Evolutionary conservation across 2,329 filamentous ascomycete species (phyloP), one percentile per base, ranked within the genome.

Genomic region (Cordyceps militaris): DNA sequence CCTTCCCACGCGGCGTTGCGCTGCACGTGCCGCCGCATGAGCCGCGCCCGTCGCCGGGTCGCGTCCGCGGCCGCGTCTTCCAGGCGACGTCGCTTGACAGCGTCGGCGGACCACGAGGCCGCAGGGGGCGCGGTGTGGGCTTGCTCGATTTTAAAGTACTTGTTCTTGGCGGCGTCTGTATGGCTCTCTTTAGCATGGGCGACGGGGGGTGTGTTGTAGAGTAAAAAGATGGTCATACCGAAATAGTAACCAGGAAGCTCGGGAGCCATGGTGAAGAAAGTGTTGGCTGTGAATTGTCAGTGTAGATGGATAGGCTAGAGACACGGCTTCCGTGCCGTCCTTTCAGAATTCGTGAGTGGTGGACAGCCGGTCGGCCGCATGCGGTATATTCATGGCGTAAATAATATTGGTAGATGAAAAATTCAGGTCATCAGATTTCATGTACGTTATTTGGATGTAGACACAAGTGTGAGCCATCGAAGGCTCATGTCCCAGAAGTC

Each of bases 61-160:
- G 63, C 66, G 44, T 64, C 56, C 1, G 65, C 65, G 5, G 68
- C 67, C 23, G 69, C 69, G 36, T 79, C 73, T 32, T 79, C 73
- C 3, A 73, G 61, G 60, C 77, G 77, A 54, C 81, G 81, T 62
- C 75, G 76, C 69, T 82, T 85, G 57, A 87, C 80, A 7, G 77
- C 76, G 47, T 81, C 74, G n/a, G 75, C 71, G 9, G 84, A 83
- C 73, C 84, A 87, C 16, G 76, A 70, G 0, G 79, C 74, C 8
- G 68, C 70, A 1, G 72, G 61, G 0, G 82, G 77, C 0, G 82
- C 81, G 16, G 76, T 76, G 56, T 79, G 76, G 40, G 80, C 75
- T 47, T 76, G 79, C 66, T 87, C 81, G 51, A 89, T 80, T 64
- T 83, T 85, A 70, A 88, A 89, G 65, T 88, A 89, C 62, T 82